A percentile compares a stretch with the other conserved stretches of the same genome.
phyloP scores from a whole-genome alignment of 345 rosid genomes.

The Populus alba region DNA sequence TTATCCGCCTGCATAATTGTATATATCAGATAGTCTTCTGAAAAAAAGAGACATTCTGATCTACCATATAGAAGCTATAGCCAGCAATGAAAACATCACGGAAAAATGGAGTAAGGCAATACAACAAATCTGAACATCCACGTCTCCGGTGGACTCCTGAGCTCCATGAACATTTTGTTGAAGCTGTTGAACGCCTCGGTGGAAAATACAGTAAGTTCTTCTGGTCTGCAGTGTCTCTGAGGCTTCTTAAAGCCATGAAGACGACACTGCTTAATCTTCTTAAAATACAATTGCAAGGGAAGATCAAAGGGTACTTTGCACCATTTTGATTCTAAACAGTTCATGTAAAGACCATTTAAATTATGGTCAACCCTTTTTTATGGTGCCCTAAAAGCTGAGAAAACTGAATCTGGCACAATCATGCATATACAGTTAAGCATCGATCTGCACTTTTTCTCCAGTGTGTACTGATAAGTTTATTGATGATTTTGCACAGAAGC shows the following conservation, averaged over 20 bases:
- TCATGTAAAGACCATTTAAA: neutral
- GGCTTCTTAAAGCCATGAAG: neutral
- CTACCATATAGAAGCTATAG: neutral
- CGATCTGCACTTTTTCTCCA: neutral
- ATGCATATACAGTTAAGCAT: neutral
- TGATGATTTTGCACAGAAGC: slow-evolving; percentile 33
- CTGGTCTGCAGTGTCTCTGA: neutral
- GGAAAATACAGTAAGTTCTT: slow-evolving; percentile 45
- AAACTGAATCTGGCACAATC: neutral
- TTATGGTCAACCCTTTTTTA: neutral
- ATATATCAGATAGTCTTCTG: neutral
- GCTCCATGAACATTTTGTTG: slow-evolving; percentile 42
- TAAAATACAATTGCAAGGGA: neutral
- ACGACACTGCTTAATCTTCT: neutral
- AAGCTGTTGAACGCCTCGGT: slow-evolving; percentile 38
- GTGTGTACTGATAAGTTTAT: neutral
- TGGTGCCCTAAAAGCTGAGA: neutral
- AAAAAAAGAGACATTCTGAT: neutral
- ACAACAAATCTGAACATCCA: slow-evolving; percentile 41
- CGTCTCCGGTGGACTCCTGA: slow-evolving; percentile 49
- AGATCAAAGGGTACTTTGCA: neutral
- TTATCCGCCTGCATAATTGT: neutral
- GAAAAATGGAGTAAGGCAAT: slow-evolving; percentile 26
- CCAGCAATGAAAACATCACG: slow-evolving; percentile 15
- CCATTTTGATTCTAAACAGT: neutral